Evolutionary conservation across 2,329 filamentous ascomycete genomes (phyloP), one percentile per base, ranked within the genome.

Genomic region (Colletotrichum nymphaeae): DNA sequence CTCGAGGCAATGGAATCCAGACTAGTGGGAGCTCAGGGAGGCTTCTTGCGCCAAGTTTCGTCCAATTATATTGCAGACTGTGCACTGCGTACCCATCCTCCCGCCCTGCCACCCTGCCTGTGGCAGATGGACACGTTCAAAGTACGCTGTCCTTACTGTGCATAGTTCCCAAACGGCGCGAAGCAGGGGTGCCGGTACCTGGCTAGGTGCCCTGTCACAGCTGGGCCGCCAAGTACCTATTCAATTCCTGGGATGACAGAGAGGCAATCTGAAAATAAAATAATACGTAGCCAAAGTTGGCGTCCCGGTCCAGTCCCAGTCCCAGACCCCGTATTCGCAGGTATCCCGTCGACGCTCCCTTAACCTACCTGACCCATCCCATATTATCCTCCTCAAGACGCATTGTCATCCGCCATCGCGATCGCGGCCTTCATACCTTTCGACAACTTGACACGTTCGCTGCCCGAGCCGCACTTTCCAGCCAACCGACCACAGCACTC

Each of bases 251-350:
- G 35, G 63, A 30, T 63, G 28, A 52, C 60, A 63, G 46, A 62
- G 49, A 49, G 53, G 26, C 35, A 30, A 35, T 68, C 46, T 68
- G 66, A 56, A 56, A 68, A 63, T 57, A 56, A 68, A 63, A 63
- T 59, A 67, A 67, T 63, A 68, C 66, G 42, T 68, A 67, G 53
- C 37, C 62, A 35, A 55, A 55, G 49, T 52, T 64, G 49, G 22
- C 11, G 8, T 37, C 42, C 42, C 19, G 42, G 16, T 49, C 8
- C 42, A 49, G 42, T 49, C 19, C 42, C 19, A 49, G 28, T 55
- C 19, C 49, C 49, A 16, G 42, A 26, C 30, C 28, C 42, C 26
- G 14, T 62, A 37, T 42, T 55, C 62, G n/a, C 37, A 42, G 42
- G 42, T 49, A 22, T 28, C 32, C 19, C 56, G n/a, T 52, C 69